phyloP scores from a whole-genome alignment of 176 grass and related monocot species.

The bread wheat (Triticum aestivum) region DNA sequence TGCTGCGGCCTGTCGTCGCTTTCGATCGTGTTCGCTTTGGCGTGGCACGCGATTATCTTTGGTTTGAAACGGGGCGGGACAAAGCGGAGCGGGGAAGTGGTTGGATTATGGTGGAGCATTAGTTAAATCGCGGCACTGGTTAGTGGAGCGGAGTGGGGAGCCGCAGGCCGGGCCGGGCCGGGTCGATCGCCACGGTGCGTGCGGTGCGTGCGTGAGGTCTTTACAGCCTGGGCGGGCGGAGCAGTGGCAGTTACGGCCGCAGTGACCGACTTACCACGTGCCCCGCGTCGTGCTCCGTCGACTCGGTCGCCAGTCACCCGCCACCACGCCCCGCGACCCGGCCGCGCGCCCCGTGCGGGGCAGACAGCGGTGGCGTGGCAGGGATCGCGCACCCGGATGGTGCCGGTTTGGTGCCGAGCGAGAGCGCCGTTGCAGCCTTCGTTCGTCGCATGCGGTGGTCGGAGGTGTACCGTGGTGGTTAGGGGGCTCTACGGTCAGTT shows the following conservation, averaged over 20 bases:
- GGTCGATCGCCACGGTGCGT: neutral
- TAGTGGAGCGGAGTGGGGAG: conserved; percentile 34
- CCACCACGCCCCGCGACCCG: neutral
- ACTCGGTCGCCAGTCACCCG: neutral
- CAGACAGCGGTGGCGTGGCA: neutral
- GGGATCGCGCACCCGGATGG: neutral
- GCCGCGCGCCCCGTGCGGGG: neutral
- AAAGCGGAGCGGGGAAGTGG: conserved; percentile 18
- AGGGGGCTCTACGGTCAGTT: no score
- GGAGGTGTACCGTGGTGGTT: neutral
- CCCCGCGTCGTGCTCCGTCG: neutral
- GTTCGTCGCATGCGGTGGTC: neutral
- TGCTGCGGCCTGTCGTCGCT: neutral
- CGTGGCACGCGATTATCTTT: neutral
- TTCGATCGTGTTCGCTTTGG: neutral
- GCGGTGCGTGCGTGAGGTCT: neutral
- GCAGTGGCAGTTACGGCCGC: neutral
- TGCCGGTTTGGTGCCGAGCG: conserved; percentile 4
- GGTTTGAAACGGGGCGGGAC: conserved; percentile 7
- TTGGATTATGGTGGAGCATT: conserved; percentile 39
- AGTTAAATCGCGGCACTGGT: conserved; percentile 11
- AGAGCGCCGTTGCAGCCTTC: neutral
- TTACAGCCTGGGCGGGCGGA: neutral
- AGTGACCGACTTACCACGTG: neutral
- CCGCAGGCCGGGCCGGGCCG: neutral